Evolutionary conservation across 805 yeast species (phyloP).

Genomic region (Sungouiella thailandica): DNA sequence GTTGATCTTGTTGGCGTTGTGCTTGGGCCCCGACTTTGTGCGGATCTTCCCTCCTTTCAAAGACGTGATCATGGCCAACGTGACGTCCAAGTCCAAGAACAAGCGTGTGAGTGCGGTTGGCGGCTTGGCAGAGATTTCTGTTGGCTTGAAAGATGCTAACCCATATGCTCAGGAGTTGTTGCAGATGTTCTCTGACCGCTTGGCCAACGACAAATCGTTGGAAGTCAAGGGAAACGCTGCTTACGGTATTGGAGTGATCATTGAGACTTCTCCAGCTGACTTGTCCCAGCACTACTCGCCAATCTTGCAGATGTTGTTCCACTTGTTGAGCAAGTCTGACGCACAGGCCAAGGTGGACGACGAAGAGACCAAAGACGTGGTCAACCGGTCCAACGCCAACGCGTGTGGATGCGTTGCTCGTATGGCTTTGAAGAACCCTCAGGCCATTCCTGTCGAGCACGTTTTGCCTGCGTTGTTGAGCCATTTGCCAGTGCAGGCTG

Average conservation of each 20-base stretch:
- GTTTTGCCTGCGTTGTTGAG: constrained; percentile 72
- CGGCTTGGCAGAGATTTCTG: constrained; percentile 82
- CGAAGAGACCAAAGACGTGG: constrained; percentile 73
- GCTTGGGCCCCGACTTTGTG: constrained; percentile 75
- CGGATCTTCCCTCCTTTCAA: constrained; percentile 70
- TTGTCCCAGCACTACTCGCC: constrained; percentile 60
- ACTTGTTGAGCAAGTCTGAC: constrained; percentile 67
- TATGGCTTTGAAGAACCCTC: constrained; percentile 69
- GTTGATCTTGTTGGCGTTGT: constrained; percentile 66
- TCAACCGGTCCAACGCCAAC: constrained; percentile 83
- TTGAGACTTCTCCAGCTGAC: constrained; percentile 51
- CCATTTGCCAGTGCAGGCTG: constrained; percentile 83
- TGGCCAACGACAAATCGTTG: constrained; percentile 70
- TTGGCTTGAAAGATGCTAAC: constrained; percentile 62
- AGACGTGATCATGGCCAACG: constrained; percentile 53
- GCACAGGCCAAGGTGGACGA: constrained; percentile 48
- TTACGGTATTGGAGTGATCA: constrained; percentile 84
- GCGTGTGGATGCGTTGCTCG: constrained; percentile 97
- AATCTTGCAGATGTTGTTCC: constrained; percentile 70
- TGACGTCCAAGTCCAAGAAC: constrained; percentile 55
- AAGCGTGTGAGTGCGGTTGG: constrained; percentile 86
- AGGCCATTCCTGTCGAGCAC: constrained; percentile 64
- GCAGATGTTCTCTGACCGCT: constrained; percentile 61
- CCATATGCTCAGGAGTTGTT: constrained; percentile 68
- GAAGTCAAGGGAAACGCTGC: constrained; percentile 95